Evolutionary conservation across 306 rosid genomes (phyloP), one percentile per base, ranked within the genome.

Genomic region (Heteromeles arbutifolia): DNA sequence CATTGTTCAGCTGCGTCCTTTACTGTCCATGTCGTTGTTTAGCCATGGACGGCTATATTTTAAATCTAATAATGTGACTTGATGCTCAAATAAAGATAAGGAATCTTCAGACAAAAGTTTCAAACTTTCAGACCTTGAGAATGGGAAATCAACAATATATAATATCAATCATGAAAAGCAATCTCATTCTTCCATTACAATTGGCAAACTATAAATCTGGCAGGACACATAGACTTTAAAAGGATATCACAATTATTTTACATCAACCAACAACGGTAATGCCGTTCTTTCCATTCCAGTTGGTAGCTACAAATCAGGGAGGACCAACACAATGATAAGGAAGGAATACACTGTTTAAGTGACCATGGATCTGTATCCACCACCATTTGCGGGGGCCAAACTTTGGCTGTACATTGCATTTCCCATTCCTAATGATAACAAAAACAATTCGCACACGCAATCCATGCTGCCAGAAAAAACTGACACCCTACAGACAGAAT

Each of bases 31-130:
- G 80, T 73, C 86, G 77, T 80, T 81, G 79, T 82, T 82, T 74
- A 66, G 57, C 76, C 79, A 25, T 64, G 82, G 85, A 80, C 59
- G 74, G 67, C 72, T 74, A 73, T 78, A 39, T 80, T 75, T 71
- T 59, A 87, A 84, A 84, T 87, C 74, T 65, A 48, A 58, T 53
- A 44, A 31, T 70, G 78, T 67, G 74, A 77, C 86, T 79, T 63
- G 79, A 73, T 71, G 75, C 78, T 56, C 69, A 78, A 69, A 73
- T 31, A 24, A 76, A 84, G 91, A 87, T 85, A 75, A 84, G 86
- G 84, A 73, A 82, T 81, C 83, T 85, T 84, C 76, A 69, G 78
- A 76, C 88, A 84, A 83, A 85, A 78, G 84, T 69, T 77, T 76
- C 80, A 53, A 85, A 82, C 80, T 71, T 77, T 78, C 79, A 37